Conservation (phyloP, 768 basidiomycete species). For the Lepiota venenata region DNA sequence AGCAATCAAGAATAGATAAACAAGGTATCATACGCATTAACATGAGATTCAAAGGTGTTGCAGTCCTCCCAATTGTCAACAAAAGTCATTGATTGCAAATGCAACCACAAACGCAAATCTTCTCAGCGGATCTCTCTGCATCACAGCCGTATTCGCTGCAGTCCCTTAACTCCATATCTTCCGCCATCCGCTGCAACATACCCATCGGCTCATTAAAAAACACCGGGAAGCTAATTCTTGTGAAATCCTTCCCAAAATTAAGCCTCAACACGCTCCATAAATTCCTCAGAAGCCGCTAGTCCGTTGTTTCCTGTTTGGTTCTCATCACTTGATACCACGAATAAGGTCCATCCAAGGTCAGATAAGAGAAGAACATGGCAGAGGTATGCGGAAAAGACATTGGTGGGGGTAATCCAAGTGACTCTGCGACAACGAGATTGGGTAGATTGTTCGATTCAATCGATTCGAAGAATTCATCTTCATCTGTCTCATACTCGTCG, state of each 20-base stretch:
- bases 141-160: constrained; percentile 89
- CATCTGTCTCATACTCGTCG: constrained; percentile 51
- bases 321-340: constrained; percentile 68
- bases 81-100: constrained; percentile 98
- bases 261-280: too few species aligned
- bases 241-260: constrained; percentile 95
- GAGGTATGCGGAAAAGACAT: neutral
- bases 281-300: constrained; percentile 87
- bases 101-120: constrained; percentile 92
- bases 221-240: constrained; percentile 93
- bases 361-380: constrained; percentile 5
- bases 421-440: constrained; percentile 66
- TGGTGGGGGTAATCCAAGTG: constrained; percentile 20
- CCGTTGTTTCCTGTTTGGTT: constrained; percentile 46
- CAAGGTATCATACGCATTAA: constrained; percentile 47
- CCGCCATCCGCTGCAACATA: too few species aligned
- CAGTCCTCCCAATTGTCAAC: constrained; percentile 92
- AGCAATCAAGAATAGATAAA: neutral
- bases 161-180: constrained; percentile 97
- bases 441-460: constrained; percentile 82
- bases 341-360: constrained; percentile 45
- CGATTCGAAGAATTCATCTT: constrained; percentile 97
- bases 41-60: constrained; percentile 97
- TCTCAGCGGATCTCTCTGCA: constrained; percentile 70
- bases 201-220: constrained; percentile 93